Evolutionary conservation across 108 stramenopile genomes (phyloP).

Genomic region (Stephanodiscus minutulus): DNA sequence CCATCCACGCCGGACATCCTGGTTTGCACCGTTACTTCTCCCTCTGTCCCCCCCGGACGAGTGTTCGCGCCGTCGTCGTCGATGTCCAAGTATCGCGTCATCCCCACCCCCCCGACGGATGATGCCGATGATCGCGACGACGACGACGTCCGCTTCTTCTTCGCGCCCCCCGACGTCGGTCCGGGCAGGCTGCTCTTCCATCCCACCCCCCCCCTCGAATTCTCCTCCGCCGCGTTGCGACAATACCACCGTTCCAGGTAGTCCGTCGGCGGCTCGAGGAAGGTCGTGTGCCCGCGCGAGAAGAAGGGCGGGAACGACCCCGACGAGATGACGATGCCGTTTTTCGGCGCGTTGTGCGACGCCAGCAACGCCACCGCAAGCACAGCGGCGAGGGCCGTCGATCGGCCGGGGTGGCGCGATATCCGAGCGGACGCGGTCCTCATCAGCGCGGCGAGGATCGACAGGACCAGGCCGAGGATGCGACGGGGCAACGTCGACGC

Average conservation of each 20-base stretch:
- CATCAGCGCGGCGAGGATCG: constrained; percentile 36
- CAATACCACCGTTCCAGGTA: constrained; percentile 42
- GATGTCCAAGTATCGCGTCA: constrained; percentile 38
- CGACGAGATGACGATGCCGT: constrained; percentile 66
- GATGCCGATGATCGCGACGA: constrained; percentile 12
- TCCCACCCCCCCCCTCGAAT: constrained; percentile 5
- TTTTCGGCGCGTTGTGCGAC: constrained; percentile 58
- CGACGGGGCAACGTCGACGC: constrained; percentile 40
- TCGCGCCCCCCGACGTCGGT: neutral
- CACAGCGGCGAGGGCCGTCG: constrained; percentile 32
- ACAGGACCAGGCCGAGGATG: constrained; percentile 45
- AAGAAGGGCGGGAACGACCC: constrained; percentile 38
- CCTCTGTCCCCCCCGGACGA: constrained; percentile 30
- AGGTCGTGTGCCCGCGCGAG: constrained; percentile 61
- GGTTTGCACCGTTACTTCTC: constrained; percentile 27
- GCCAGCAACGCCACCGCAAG: constrained; percentile 39
- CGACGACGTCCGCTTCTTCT: constrained; percentile 25
- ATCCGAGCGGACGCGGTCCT: constrained; percentile 47
- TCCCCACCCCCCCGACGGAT: constrained; percentile 54
- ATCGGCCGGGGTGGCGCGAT: constrained; percentile 57
- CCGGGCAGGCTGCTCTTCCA: constrained; percentile 39
- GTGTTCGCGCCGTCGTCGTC: too few relatives aligned
- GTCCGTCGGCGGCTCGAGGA: constrained; percentile 47
- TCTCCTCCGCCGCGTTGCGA: too few relatives aligned
- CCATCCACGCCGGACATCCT: constrained; percentile 21